A percentile compares a stretch with the other conserved stretches of the same genome.
phyloP scores from a whole-genome alignment of 2,329 filamentous ascomycete genomes.

The Arachnopeziza araneosa region DNA sequence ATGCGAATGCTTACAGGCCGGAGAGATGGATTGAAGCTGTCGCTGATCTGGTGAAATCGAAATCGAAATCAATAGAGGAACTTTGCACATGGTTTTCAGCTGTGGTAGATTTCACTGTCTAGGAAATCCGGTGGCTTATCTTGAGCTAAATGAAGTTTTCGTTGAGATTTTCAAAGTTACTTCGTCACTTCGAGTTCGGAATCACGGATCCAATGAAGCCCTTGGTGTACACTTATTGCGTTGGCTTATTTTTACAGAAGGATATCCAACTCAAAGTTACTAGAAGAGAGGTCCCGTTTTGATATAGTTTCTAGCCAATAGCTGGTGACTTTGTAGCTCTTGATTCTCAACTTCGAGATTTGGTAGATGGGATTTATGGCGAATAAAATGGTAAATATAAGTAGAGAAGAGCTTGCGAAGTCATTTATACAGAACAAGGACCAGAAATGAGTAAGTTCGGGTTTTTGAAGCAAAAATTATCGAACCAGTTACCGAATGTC shows the following conservation, averaged over 20 bases:
- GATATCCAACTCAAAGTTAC: background rate
- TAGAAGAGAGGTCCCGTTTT: background rate
- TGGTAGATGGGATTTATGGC: too few relatives aligned
- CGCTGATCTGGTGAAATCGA: slow-evolving; percentile 12
- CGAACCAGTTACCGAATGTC: too few relatives aligned
- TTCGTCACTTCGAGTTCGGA: slow-evolving; percentile 3
- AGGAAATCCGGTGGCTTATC: slow-evolving; percentile 29
- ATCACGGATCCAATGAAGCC: slow-evolving; percentile 4
- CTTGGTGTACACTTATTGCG: background rate
- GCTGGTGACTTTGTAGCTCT: too few relatives aligned
- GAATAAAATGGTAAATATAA: too few relatives aligned
- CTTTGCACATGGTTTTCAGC: slow-evolving; percentile 34
- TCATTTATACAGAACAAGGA: too few relatives aligned
- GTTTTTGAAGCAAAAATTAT: too few relatives aligned
- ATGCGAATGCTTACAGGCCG: slow-evolving; percentile 38
- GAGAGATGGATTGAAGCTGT: slow-evolving; percentile 36
- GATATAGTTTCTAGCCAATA: background rate
- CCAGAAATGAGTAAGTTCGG: too few relatives aligned
- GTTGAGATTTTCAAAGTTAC: slow-evolving; percentile 20
- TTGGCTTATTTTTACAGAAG: background rate
- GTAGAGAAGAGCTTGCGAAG: too few relatives aligned
- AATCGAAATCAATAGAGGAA: slow-evolving; percentile 34
- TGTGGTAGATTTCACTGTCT: slow-evolving; percentile 30
- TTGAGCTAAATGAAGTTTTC: slow-evolving; percentile 31
- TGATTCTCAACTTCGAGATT: too few relatives aligned